phyloP scores from a whole-genome alignment of 2,329 filamentous ascomycete genomes.

The Nemania sp. region DNA sequence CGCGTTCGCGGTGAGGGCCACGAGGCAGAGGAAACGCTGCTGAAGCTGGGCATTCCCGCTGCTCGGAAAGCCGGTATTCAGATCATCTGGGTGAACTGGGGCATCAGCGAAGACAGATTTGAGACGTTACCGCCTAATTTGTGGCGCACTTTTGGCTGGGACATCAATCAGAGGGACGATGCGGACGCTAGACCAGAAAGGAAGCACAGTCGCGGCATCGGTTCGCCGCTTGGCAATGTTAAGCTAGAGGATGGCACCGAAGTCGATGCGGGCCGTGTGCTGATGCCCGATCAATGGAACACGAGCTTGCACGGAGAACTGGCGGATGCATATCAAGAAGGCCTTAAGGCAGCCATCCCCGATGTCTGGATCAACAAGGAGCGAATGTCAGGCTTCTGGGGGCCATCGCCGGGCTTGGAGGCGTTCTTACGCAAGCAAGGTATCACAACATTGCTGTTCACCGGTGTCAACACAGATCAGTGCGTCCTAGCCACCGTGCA shows the following conservation, averaged over 20 bases:
- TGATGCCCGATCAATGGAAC: slow-evolving; percentile 1
- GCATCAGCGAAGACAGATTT: background rate
- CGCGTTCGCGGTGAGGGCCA: background rate
- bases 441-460: slow-evolving; percentile 1
- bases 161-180: background rate
- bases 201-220: background rate
- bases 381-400: background rate
- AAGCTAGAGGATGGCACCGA: background rate
- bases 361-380: background rate
- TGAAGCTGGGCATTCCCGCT: background rate
- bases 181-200: background rate
- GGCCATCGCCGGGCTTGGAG: background rate
- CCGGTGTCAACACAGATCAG: background rate
- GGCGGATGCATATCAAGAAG: fast-evolving
- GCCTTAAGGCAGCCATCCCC: fast-evolving
- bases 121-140: background rate
- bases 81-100: background rate
- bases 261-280: background rate
- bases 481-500: background rate
- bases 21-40: background rate
- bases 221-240: too few relatives aligned
- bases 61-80: background rate
- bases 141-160: too few relatives aligned
- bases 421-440: background rate
- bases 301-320: background rate